phyloP scores from a whole-genome alignment of 2,329 filamentous ascomycete genomes.

The Trichoderma breve region DNA sequence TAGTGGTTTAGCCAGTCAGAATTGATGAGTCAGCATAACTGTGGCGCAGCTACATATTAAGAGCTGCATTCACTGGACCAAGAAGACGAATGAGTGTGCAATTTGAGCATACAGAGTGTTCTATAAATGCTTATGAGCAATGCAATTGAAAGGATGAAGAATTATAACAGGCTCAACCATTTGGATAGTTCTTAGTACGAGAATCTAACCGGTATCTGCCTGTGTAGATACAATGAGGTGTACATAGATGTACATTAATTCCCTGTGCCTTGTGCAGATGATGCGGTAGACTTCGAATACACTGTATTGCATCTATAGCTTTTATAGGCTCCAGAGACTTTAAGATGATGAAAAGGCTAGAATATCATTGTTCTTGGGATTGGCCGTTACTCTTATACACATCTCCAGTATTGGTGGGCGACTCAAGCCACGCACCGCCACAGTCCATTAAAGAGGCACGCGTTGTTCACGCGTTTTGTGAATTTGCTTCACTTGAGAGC shows the following conservation, averaged over 20 bases:
- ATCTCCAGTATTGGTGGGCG: neutral
- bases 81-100: no score
- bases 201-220: neutral
- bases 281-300: neutral
- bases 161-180: neutral
- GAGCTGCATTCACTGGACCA: neutral
- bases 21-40: constrained; percentile 26
- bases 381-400: neutral
- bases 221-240: neutral
- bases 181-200: neutral
- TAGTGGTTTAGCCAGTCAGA: constrained; percentile 3
- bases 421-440: constrained; percentile 22
- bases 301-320: neutral
- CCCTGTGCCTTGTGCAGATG: neutral
- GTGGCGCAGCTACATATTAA: constrained; percentile 18
- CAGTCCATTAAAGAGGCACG: constrained; percentile 11
- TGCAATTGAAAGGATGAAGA: no score
- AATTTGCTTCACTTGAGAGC: neutral
- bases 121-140: no score
- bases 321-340: neutral
- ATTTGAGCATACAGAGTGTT: no score
- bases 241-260: neutral
- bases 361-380: neutral
- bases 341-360: neutral
- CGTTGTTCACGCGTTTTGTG: constrained; percentile 14